Base-by-base conservation (phyloP, 1,284 basidiomycete genomes). In the Cutaneotrichosporon mucoides region DNA sequence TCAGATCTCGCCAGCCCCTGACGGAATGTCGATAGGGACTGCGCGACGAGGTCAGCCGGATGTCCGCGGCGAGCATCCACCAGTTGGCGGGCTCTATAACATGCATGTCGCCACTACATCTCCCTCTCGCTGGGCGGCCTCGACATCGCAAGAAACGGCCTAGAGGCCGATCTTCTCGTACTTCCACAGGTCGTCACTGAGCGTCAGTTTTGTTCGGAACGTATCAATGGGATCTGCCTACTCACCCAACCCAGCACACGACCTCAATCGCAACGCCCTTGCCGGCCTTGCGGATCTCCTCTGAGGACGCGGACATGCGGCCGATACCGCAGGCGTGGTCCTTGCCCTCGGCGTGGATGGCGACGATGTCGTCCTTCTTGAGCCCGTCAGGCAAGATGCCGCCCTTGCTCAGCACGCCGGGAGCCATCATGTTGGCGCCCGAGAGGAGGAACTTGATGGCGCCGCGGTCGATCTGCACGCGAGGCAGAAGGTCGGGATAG, bases 401-500 rank as follows among this genome's bases (percentile, higher is more conserved):
- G 12, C 95, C 96, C 44, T 86, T 83, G 35, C 94, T 97, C 24
- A 93, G 93, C 57, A 99, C 81, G 9, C 96, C 96, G 4, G 95
- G 96, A 68, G 90, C 92, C 92, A 95, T 95, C 91, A 95, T 94
- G 79, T 90, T 87, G 50, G 92, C 92, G 37, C 92, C 78, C 7
- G 87, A 88, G 47, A 99, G 86, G 33, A 99, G 84, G 79, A 97
- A 99, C 53, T 94, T 91, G 80, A 99, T 99, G 46, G 96, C 96
- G 55, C 96, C 96, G 55, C 94, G 87, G 82, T 99, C 96, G 53
- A 99, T 84, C 67, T 88, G 86, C 45, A 97, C 91, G 68, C 84
- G 86, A 6, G 95, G 92, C 44, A 99, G 84, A 65, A 99, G 82
- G 67, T 83, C 86, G 2, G 95, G 95, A 81, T 97, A 98, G 81